Evolutionary conservation across 2,329 filamentous ascomycete species (phyloP).

Genomic region (Botrytis hyacinthi): DNA sequence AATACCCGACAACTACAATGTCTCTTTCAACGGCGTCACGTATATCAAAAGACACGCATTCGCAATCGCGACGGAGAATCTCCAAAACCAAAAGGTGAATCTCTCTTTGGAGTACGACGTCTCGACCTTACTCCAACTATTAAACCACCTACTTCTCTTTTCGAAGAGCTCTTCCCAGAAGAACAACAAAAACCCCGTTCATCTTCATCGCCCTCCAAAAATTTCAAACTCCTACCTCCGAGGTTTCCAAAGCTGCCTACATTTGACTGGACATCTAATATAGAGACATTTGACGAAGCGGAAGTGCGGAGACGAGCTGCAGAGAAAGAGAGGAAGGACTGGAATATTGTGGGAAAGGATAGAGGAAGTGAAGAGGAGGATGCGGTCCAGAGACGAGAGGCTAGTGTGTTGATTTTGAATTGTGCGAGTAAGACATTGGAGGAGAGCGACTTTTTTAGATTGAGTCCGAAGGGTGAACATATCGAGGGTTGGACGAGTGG

Average conservation of each 20-base stretch:
- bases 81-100: constrained; percentile 6
- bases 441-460: constrained; percentile 68
- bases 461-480: constrained; percentile 60
- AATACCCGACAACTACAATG: constrained; percentile 38
- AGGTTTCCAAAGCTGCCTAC: constrained; percentile 33
- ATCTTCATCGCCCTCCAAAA: not conserved
- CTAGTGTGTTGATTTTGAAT: constrained; percentile 51
- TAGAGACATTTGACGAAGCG: constrained; percentile 3
- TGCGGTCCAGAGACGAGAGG: constrained; percentile 1
- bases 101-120: constrained; percentile 11
- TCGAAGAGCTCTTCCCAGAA: constrained; percentile 55
- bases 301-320: constrained; percentile 11
- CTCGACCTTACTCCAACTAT: not conserved
- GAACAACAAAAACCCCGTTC: constrained; percentile 32
- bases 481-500: constrained; percentile 67
- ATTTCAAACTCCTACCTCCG: not conserved
- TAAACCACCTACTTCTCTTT: constrained; percentile 37
- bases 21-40: constrained; percentile 17
- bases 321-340: constrained; percentile 11
- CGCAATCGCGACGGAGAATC: constrained; percentile 16
- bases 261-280: constrained; percentile 30
- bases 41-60: constrained; percentile 26
- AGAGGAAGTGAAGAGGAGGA: constrained; percentile 1
- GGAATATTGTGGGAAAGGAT: constrained; percentile 1
- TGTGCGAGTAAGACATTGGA: constrained; percentile 58